phyloP scores from a whole-genome alignment of 2,329 filamentous ascomycete species.

The Exophiala oligosperma region DNA sequence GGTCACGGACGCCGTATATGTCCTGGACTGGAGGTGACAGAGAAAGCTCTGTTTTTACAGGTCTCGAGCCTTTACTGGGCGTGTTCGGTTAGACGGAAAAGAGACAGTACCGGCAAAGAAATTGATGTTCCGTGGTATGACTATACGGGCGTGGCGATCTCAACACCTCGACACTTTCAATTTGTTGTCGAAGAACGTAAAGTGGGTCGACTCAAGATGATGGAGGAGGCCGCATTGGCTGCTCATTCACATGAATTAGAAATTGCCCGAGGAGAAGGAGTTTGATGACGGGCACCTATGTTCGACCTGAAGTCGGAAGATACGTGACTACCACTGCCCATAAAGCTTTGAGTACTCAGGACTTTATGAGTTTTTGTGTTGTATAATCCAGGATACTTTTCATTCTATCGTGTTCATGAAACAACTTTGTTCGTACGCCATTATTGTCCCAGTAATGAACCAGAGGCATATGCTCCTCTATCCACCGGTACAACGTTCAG shows the following conservation, averaged over 20 bases:
- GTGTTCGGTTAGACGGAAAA: slow-evolving; percentile 43
- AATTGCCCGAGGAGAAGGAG: no score
- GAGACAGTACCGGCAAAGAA: slow-evolving; percentile 9
- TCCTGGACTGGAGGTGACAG: slow-evolving; percentile 26
- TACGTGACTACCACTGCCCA: no score
- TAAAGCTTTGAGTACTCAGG: no score
- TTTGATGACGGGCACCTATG: no score
- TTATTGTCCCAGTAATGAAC: no score
- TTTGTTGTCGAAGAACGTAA: slow-evolving; percentile 11
- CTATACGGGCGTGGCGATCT: slow-evolving; percentile 18
- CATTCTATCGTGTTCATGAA: no score
- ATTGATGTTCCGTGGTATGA: slow-evolving; percentile 20
- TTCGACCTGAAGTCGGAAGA: no score
- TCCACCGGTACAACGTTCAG: no score
- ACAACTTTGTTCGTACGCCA: no score
- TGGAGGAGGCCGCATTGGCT: slow-evolving; percentile 9
- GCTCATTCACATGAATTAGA: not conserved
- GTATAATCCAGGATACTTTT: no score
- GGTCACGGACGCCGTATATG: slow-evolving; percentile 30
- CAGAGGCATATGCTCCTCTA: no score
- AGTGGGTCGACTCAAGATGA: slow-evolving; percentile 9
- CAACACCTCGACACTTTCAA: slow-evolving; percentile 8
- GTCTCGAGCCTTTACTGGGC: slow-evolving; percentile 59
- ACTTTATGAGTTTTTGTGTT: no score
- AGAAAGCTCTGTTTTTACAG: slow-evolving; percentile 49